A percentile compares a stretch with the other conserved stretches of the same genome.
These are phyloP conservation scores for Ormosia semicastrata DNA, from an alignment of 306 rosid species.

Conservation along the genomic window DNA sequence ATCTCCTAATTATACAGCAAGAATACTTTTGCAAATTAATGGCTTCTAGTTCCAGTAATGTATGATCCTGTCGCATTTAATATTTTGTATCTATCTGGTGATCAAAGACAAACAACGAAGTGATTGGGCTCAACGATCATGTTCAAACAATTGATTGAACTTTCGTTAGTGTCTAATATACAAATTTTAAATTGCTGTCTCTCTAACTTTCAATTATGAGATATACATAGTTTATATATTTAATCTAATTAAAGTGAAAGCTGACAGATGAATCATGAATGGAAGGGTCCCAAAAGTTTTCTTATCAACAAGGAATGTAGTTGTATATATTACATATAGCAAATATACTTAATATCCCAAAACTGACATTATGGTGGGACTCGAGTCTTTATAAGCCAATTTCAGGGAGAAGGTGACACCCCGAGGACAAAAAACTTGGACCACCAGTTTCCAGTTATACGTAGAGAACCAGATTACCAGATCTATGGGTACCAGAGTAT, in stretches of 20 bases:
- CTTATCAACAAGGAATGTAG: background rate
- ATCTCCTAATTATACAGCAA: no score
- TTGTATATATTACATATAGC: background rate
- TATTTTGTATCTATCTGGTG: background rate
- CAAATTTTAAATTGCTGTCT: background rate
- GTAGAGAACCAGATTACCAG: no score
- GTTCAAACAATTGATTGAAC: background rate
- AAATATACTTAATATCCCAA: background rate
- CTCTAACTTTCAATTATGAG: background rate
- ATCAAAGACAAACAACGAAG: background rate
- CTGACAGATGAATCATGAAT: background rate
- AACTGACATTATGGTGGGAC: background rate
- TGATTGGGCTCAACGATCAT: background rate
- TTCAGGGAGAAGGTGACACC: background rate
- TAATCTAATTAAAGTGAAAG: background rate
- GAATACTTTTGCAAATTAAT: no score
- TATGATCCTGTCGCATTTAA: background rate
- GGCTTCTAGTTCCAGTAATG: no score
- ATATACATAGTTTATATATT: background rate
- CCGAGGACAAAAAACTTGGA: background rate
- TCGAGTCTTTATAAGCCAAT: background rate
- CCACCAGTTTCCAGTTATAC: background rate
- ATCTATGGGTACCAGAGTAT: background rate
- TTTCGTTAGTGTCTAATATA: background rate
- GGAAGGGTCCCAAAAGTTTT: background rate